Evolutionary conservation across 2,329 filamentous ascomycete species (phyloP).

Genomic region (Colletotrichum eremochloae): DNA sequence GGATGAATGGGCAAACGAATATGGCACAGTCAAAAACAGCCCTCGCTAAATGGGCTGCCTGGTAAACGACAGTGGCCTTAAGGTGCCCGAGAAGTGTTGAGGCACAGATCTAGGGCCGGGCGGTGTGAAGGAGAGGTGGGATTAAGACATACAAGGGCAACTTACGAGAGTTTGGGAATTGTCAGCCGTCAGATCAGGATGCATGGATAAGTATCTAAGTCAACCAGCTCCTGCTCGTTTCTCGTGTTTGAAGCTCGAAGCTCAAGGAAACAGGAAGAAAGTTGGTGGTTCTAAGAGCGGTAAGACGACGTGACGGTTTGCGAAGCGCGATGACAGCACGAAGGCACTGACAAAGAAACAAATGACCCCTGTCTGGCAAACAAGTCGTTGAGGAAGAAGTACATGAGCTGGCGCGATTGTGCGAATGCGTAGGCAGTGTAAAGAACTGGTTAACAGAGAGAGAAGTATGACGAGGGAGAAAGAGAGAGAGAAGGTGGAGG

Average conservation of each 20-base stretch:
- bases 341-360: slow-evolving; percentile 3
- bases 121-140: not conserved
- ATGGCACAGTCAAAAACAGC: not conserved
- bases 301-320: not conserved
- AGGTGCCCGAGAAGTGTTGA: not conserved
- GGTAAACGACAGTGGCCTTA: not conserved
- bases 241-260: not conserved
- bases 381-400: not conserved
- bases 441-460: not conserved
- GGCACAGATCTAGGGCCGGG: not conserved
- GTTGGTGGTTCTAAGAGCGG: not conserved
- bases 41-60: not conserved
- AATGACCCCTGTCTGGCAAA: not conserved
- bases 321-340: not conserved
- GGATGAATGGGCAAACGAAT: not conserved
- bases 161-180: not conserved
- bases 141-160: not conserved
- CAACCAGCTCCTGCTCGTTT: not conserved
- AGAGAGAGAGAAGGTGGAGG: not conserved
- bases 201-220: slow-evolving; percentile 5
- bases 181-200: not conserved
- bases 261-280: not conserved
- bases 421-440: not conserved
- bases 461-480: not conserved
- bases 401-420: not conserved